These are phyloP conservation scores for Cicer cuneatum DNA, from an alignment of 306 rosid genomes.

Conservation along the genomic window DNA sequence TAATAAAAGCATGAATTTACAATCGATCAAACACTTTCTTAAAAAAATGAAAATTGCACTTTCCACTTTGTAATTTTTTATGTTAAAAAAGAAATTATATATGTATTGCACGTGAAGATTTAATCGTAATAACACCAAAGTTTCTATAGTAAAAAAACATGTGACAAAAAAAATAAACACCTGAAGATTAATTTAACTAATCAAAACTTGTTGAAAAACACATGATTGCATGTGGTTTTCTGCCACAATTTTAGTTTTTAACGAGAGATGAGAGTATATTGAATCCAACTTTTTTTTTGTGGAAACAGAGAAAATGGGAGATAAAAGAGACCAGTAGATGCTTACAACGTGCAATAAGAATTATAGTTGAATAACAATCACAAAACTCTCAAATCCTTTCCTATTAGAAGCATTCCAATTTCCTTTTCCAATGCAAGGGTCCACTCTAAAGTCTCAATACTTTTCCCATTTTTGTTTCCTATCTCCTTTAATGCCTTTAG, in stretches of 20 bases:
- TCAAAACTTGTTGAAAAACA: conserved; percentile 18
- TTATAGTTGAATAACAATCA: conserved; percentile 59
- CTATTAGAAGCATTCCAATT: conserved; percentile 58
- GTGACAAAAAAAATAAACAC: neutral
- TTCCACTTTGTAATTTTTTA: neutral
- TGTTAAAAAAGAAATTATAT: conserved; percentile 1
- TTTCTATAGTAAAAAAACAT: conserved; percentile 8
- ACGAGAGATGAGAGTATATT: too few relatives aligned
- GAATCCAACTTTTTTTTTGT: too few relatives aligned
- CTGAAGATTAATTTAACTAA: conserved; percentile 25
- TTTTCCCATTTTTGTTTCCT: conserved; percentile 80
- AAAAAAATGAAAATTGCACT: neutral
- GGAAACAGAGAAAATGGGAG: neutral
- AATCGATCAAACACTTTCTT: neutral
- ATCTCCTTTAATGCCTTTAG: conserved; percentile 75
- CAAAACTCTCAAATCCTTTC: conserved; percentile 65
- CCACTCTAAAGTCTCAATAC: conserved; percentile 80
- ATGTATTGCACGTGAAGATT: conserved; percentile 23
- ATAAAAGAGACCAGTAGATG: conserved; percentile 51
- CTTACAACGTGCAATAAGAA: conserved; percentile 78
- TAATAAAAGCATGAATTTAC: neutral
- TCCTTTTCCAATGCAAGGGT: conserved; percentile 79
- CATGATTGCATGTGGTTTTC: conserved; percentile 46
- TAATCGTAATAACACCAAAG: conserved; percentile 35
- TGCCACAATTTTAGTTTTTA: neutral